A percentile compares a stretch with the other conserved stretches of the same genome.
Conservation (phyloP, 352 stramenopile species). For the Globisporangium radiosum region DNA sequence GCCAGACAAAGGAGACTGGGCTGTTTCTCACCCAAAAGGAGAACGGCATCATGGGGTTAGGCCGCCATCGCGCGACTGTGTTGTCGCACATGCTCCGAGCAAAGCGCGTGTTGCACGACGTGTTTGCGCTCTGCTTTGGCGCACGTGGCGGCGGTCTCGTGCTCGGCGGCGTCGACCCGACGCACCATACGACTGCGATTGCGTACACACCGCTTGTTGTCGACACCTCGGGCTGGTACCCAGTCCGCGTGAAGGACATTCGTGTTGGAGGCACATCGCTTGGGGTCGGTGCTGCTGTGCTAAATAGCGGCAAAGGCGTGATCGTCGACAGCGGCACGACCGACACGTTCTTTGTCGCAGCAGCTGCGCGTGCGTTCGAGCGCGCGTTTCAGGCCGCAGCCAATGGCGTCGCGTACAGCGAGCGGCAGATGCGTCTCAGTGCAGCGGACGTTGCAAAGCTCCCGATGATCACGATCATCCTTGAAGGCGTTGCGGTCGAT, state of each 20-base stretch:
- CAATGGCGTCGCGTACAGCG: constrained; percentile 43
- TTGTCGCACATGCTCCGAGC: constrained; percentile 63
- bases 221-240: constrained; percentile 57
- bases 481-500: constrained; percentile 26
- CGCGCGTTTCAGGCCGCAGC: constrained; percentile 36
- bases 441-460: constrained; percentile 30
- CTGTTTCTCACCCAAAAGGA: constrained; percentile 84
- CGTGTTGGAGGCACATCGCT: constrained; percentile 48
- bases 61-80: constrained; percentile 53
- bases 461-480: constrained; percentile 60
- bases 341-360: constrained; percentile 71
- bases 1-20: constrained; percentile 77
- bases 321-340: constrained; percentile 86
- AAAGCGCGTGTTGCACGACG: constrained; percentile 42
- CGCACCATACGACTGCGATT: constrained; percentile 52
- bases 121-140: constrained; percentile 84
- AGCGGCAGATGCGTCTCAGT: constrained; percentile 46
- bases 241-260: constrained; percentile 79
- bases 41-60: constrained; percentile 88
- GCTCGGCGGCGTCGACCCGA: constrained; percentile 75
- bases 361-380: constrained; percentile 43
- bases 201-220: constrained; percentile 57
- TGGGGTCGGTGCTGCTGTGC: constrained; percentile 22
- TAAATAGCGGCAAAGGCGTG: constrained; percentile 72
- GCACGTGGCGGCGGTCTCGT: constrained; percentile 59